Evolutionary conservation across 2,329 filamentous ascomycete genomes (phyloP).

Genomic region (Ascochyta lentis): DNA sequence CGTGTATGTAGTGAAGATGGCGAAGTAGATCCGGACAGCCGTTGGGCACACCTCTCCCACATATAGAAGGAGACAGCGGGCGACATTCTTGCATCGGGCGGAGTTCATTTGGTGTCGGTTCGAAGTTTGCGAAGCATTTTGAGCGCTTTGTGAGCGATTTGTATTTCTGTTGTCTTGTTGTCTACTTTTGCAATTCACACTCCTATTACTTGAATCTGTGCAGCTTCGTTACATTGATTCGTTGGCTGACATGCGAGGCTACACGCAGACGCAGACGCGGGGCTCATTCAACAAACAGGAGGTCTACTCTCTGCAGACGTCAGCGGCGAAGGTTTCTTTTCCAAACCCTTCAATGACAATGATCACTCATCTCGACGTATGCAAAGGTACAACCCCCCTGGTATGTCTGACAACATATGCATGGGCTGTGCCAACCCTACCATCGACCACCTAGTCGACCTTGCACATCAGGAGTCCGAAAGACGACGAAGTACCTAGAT

Average conservation of each 20-base stretch:
- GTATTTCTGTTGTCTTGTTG: background rate
- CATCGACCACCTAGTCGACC: background rate
- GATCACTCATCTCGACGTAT: too few relatives aligned
- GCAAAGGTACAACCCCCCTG: too few relatives aligned
- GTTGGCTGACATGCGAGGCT: background rate
- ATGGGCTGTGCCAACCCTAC: background rate
- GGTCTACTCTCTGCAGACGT: too few relatives aligned
- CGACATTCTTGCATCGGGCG: background rate
- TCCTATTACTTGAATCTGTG: background rate
- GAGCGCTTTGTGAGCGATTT: background rate
- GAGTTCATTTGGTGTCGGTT: background rate
- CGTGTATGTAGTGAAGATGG: conserved; percentile 33
- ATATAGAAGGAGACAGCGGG: background rate
- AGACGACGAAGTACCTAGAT: background rate
- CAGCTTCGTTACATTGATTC: background rate
- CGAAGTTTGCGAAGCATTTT: background rate
- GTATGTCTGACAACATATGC: too few relatives aligned
- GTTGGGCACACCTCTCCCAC: conserved; percentile 41
- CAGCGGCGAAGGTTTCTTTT: too few relatives aligned
- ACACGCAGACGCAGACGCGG: background rate
- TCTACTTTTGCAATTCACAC: background rate
- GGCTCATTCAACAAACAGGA: background rate
- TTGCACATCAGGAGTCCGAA: background rate
- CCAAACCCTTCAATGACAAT: too few relatives aligned
- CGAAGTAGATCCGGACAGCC: conserved; percentile 31